Conservation (phyloP, 306 rosid species). For the Trifolium subterraneum region DNA sequence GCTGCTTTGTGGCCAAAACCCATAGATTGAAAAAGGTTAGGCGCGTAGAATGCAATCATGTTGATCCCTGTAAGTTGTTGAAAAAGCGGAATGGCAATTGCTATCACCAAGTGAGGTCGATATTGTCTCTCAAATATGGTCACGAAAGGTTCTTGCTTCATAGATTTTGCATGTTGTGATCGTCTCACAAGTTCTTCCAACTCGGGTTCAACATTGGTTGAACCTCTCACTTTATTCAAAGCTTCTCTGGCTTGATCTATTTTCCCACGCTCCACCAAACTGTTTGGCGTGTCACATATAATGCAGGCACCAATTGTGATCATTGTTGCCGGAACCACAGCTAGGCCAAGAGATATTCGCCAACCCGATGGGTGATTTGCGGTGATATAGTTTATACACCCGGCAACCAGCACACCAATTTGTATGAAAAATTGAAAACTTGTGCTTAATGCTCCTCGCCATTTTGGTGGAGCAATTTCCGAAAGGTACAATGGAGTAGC, state of each 20-base stretch:
- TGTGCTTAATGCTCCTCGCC: slow-evolving; percentile 72
- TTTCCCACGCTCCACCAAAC: slow-evolving; percentile 72
- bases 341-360: slow-evolving; percentile 66
- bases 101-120: slow-evolving; percentile 72
- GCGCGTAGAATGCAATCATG: slow-evolving; percentile 69
- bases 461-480: slow-evolving; percentile 76
- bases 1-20: slow-evolving; percentile 71
- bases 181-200: slow-evolving; percentile 49
- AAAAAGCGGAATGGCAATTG: slow-evolving; percentile 58
- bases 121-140: slow-evolving; percentile 58
- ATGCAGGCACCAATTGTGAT: slow-evolving; percentile 59
- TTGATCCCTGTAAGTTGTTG: slow-evolving; percentile 74
- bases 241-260: slow-evolving; percentile 58
- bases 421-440: slow-evolving; percentile 54
- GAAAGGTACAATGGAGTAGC: slow-evolving; percentile 72
- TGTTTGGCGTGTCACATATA: slow-evolving; percentile 63
- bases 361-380: slow-evolving; percentile 58
- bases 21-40: slow-evolving; percentile 69
- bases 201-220: slow-evolving; percentile 56
- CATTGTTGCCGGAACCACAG: slow-evolving; percentile 54
- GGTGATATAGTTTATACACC: slow-evolving; percentile 50
- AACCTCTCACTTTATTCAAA: slow-evolving; percentile 56
- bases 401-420: slow-evolving; percentile 58
- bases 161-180: slow-evolving; percentile 44
- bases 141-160: slow-evolving; percentile 53